Evolutionary conservation across 1,284 basidiomycete genomes (phyloP).

Genomic region (Boletus hoseneyae): DNA sequence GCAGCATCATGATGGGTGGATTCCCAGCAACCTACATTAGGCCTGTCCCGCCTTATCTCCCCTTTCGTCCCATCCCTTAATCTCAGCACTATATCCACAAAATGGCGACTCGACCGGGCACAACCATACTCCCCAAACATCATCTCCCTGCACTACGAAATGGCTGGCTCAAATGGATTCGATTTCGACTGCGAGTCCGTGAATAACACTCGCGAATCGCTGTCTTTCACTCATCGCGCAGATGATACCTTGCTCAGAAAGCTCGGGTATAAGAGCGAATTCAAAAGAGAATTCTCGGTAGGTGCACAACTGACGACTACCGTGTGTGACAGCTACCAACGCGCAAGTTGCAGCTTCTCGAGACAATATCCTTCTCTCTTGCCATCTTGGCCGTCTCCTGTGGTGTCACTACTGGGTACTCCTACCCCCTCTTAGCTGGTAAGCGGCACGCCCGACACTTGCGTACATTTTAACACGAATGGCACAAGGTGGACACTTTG

Average conservation of each 20-base stretch:
- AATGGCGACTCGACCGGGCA: neutral
- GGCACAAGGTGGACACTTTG: constrained; percentile 58
- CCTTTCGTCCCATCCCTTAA: too few species aligned
- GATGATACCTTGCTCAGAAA: constrained; percentile 55
- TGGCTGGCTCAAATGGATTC: constrained; percentile 8
- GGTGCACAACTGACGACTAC: neutral
- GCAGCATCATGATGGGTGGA: too few species aligned
- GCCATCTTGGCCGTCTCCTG: constrained; percentile 71
- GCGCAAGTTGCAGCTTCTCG: constrained; percentile 41
- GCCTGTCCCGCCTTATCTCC: neutral
- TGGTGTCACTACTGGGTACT: constrained; percentile 58
- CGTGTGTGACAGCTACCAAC: neutral
- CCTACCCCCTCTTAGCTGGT: constrained; percentile 58
- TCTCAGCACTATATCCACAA: neutral
- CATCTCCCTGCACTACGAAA: constrained; percentile 1
- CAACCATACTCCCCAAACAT: neutral
- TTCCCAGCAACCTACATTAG: neutral
- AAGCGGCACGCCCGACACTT: neutral
- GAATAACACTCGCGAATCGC: constrained; percentile 1
- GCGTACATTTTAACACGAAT: neutral
- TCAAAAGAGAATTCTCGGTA: constrained; percentile 71
- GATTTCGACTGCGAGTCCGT: constrained; percentile 3
- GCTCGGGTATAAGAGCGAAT: constrained; percentile 71
- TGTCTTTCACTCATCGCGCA: constrained; percentile 20
- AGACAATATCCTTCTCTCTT: constrained; percentile 65